Evolutionary conservation across 257 asterid species (phyloP).

Genomic region (Sherardia arvensis): DNA sequence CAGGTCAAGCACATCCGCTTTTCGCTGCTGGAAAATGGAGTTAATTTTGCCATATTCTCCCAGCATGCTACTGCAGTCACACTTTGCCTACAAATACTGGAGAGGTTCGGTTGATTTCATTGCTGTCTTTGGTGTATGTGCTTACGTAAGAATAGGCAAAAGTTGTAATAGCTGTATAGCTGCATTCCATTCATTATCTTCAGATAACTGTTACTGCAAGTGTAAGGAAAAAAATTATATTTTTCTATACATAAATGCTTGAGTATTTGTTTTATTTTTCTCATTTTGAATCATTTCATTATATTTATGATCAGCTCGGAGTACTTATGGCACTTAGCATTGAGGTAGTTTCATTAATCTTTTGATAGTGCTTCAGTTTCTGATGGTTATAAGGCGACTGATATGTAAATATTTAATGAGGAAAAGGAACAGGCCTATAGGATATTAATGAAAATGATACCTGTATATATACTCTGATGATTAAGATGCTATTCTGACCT

Average conservation of each 20-base stretch:
- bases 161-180: neutral
- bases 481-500: neutral
- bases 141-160: neutral
- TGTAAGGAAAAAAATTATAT: no score
- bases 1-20: slow-evolving; percentile 82
- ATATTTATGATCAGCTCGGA: slow-evolving; percentile 23
- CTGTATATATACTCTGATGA: neutral
- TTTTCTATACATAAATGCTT: neutral
- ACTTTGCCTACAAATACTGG: slow-evolving; percentile 60
- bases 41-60: slow-evolving; percentile 82
- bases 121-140: slow-evolving; percentile 1
- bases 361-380: neutral
- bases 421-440: neutral
- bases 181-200: neutral
- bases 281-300: neutral
- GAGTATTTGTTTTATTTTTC: neutral
- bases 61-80: slow-evolving; percentile 79
- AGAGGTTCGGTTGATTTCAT: slow-evolving; percentile 49
- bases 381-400: neutral
- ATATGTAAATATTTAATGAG: neutral
- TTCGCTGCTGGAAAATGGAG: slow-evolving; percentile 67
- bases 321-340: slow-evolving; percentile 80
- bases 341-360: slow-evolving; percentile 44
- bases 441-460: neutral
- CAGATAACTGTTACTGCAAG: neutral